These are phyloP conservation scores for Toxicodendron radicans DNA, from an alignment of 345 rosid species.

Conservation along the genomic window DNA sequence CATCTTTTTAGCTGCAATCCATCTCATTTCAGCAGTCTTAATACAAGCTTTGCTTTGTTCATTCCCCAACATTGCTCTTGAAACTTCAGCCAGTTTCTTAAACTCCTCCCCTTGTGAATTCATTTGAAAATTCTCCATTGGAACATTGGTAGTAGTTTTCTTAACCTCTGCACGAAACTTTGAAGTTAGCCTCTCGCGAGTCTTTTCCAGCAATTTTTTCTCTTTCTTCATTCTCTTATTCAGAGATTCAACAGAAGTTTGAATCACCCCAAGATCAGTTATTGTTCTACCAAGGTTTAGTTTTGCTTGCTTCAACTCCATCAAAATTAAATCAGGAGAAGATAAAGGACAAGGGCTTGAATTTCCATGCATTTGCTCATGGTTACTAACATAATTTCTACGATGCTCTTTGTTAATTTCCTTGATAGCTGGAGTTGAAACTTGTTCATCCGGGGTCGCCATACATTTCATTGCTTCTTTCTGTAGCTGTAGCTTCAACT, in stretches of 20 bases:
- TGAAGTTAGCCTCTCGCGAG: conserved; percentile 57
- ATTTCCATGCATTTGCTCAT: conserved; percentile 33
- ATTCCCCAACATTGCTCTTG: conserved; percentile 29
- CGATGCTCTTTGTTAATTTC: conserved; percentile 59
- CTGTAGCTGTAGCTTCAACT: conserved; percentile 79
- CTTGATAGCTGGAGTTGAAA: conserved; percentile 45
- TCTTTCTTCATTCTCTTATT: conserved; percentile 84
- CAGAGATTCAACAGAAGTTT: conserved; percentile 71
- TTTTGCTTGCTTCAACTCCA: conserved; percentile 87
- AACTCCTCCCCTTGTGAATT: conserved; percentile 34
- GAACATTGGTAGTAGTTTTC: conserved; percentile 10
- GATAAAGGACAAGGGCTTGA: conserved; percentile 48
- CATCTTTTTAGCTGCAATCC: conserved; percentile 93
- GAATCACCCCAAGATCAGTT: conserved; percentile 76
- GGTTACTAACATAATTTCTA: conserved; percentile 21
- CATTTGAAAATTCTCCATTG: conserved; percentile 18
- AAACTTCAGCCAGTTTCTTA: conserved; percentile 42
- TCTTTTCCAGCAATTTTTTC: conserved; percentile 61
- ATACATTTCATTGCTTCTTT: conserved; percentile 74
- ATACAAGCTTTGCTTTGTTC: conserved; percentile 42
- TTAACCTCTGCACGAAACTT: conserved; percentile 49
- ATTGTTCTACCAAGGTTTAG: conserved; percentile 84
- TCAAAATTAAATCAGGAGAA: conserved; percentile 73
- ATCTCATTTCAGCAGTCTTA: conserved; percentile 79
- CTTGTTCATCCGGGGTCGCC: conserved; percentile 41